Evolutionary conservation across 768 basidiomycete species (phyloP), one percentile per base, ranked within the genome.

Genomic region (Collybia sp.): DNA sequence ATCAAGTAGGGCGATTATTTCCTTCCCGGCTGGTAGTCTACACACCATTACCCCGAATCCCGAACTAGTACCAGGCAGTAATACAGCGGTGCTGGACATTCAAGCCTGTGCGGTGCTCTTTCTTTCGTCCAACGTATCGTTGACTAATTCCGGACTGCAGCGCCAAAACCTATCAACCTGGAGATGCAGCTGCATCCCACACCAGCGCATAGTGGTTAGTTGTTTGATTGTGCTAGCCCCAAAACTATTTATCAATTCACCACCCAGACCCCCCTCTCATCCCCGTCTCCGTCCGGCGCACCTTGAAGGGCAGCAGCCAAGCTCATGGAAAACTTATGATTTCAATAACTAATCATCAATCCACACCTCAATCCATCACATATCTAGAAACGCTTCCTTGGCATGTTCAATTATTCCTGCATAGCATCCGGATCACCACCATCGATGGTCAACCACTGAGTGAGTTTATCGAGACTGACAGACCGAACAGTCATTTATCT

Each of bases 321-420:
- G 84, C 83, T 9, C 77, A 74, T 38, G 93, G 92, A 3, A 72
- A 77, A 12, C 80, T 99, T 15, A 75, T 75, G 37, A 63, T 94
- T 11, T 69, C 73, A 17, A 61, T 97, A 43, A 71, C 59, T 5
- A 96, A 95, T 57, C 72, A 79, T 49, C 68, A 67, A 33, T 51
- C 66, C 15, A 58, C 64, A 5, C 52, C 70, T 1, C 53, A 80
- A 16, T 61, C 69, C 15, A 72, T 84, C 0, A 62, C 84, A 8
- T 96, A 94, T 63, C 76, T 93, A 37, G 96, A 98, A 65, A 88
- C 87, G 1, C 84, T 94, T 76, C 96, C 95, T 3, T 95, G 93
- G 83, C 83, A 93, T 57, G 72, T 97, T 32, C 86, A 91, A 47
- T 83, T 90, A 40, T 93, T 88, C 69, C 69, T 95, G 51, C 87